phyloP scores from a whole-genome alignment of 2,329 filamentous ascomycete genomes.

The Gnomoniopsis sp. region DNA sequence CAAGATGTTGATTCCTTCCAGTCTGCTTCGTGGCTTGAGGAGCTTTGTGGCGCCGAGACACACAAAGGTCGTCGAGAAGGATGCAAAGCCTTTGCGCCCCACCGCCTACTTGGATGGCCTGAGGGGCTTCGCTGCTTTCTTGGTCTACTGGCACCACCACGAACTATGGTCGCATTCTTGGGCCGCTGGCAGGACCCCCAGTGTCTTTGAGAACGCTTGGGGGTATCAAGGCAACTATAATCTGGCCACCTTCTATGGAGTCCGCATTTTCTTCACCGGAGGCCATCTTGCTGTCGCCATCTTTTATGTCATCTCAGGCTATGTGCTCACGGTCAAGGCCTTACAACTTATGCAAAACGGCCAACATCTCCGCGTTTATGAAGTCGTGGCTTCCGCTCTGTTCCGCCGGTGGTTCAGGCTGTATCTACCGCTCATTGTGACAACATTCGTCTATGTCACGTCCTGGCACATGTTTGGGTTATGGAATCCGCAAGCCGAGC shows the following conservation, averaged over 20 bases:
- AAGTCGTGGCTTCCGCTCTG: slow-evolving; percentile 2
- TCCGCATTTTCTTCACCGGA: slow-evolving; percentile 7
- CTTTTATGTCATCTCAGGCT: slow-evolving; percentile 12
- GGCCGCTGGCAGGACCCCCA: background rate
- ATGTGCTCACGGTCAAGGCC: slow-evolving; percentile 7
- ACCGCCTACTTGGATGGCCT: slow-evolving; percentile 10
- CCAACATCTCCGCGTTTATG: slow-evolving; percentile 1
- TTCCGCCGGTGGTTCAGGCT: slow-evolving; percentile 10
- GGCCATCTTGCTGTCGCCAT: slow-evolving; percentile 9
- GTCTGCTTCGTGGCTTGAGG: background rate
- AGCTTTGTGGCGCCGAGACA: background rate
- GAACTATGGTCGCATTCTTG: slow-evolving; percentile 2
- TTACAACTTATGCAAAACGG: background rate
- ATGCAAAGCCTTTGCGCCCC: slow-evolving; percentile 4
- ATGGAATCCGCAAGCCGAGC: background rate
- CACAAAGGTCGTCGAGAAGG: slow-evolving; percentile 11
- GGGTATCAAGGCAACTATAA: background rate
- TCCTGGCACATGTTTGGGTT: slow-evolving; percentile 9
- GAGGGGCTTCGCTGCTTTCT: slow-evolving; percentile 5
- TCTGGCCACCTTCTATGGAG: slow-evolving; percentile 3
- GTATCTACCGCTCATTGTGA: slow-evolving; percentile 2
- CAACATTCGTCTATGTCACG: slow-evolving; percentile 5
- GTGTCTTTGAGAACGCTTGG: slow-evolving; percentile 4
- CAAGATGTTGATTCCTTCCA: slow-evolving; percentile 1
- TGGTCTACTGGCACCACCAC: slow-evolving; percentile 11